These are phyloP conservation scores for Solanum piurae DNA, from an alignment of 257 asterid species.

Conservation along the genomic window DNA sequence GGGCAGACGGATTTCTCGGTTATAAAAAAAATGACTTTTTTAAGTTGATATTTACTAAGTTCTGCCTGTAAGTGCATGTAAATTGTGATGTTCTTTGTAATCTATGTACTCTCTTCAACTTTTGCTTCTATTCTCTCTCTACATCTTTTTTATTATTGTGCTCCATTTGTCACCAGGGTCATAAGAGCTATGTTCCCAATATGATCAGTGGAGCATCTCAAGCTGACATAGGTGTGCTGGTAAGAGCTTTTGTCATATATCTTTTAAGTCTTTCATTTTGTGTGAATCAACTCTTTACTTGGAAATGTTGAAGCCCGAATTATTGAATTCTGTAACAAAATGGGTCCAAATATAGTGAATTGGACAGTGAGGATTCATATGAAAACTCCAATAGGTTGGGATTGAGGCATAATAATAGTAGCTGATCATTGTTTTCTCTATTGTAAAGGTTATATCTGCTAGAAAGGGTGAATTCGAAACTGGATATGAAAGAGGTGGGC, in stretches of 20 bases:
- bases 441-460: constrained; percentile 77
- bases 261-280: background rate
- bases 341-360: background rate
- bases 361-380: background rate
- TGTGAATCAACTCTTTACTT: background rate
- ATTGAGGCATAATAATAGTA: background rate
- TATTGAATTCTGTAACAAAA: background rate
- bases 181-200: constrained; percentile 98
- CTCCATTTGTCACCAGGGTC: constrained; percentile 49
- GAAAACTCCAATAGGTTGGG: background rate
- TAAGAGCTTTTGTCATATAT: constrained; percentile 15
- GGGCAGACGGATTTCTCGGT: background rate
- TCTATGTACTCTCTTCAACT: background rate
- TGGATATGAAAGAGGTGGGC: constrained; percentile 98
- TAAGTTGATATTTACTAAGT: background rate
- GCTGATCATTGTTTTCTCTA: background rate
- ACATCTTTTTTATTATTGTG: background rate
- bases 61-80: background rate
- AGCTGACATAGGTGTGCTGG: constrained; percentile 95
- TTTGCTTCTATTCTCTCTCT: background rate
- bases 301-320: background rate
- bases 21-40: background rate
- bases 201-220: constrained; percentile 99
- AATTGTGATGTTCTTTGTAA: background rate
- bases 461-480: constrained; percentile 98